Percentiles rank a stretch among this genome's conserved stretches.
phyloP scores from a whole-genome alignment of 345 rosid species.

The Raphanus sativus region DNA sequence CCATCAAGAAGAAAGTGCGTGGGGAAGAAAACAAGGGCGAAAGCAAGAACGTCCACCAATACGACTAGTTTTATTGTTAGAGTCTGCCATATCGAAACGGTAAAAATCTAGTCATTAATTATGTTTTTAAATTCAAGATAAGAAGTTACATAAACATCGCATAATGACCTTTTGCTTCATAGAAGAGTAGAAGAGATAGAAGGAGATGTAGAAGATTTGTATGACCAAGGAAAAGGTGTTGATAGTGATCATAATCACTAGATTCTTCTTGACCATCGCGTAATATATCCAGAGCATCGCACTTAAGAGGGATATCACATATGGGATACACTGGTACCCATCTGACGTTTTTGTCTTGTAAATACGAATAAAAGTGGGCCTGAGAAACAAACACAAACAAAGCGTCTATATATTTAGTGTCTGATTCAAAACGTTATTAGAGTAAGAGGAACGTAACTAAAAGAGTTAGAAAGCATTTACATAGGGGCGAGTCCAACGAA shows the following conservation, averaged over 20 bases:
- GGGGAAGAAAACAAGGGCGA: constrained; percentile 47
- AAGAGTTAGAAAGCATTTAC: constrained; percentile 35
- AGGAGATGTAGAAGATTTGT: constrained; percentile 49
- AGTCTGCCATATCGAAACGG: constrained; percentile 43
- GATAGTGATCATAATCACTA: constrained; percentile 58
- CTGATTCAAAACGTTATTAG: not conserved
- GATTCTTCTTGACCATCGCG: constrained; percentile 46
- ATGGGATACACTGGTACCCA: constrained; percentile 76
- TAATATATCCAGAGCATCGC: constrained; percentile 82
- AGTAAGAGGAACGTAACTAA: no score
- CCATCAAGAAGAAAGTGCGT: constrained; percentile 52
- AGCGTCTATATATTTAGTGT: not conserved
- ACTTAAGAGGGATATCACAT: constrained; percentile 61
- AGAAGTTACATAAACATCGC: not conserved
- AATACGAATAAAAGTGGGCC: constrained; percentile 62
- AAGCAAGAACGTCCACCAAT: constrained; percentile 56
- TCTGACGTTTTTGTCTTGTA: constrained; percentile 63
- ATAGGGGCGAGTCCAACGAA: constrained; percentile 66
- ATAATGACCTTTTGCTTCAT: constrained; percentile 55
- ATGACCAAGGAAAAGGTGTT: constrained; percentile 49
- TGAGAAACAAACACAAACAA: constrained; percentile 8
- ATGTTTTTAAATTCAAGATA: no score
- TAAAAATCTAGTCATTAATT: not conserved
- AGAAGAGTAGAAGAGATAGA: constrained; percentile 60
- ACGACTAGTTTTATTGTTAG: constrained; percentile 49